Percentiles rank a stretch among this genome's conserved stretches.
These are phyloP conservation scores for Cutaneotrichosporon mucoides DNA, from an alignment of 1,284 basidiomycete genomes.

Conservation along the genomic window DNA sequence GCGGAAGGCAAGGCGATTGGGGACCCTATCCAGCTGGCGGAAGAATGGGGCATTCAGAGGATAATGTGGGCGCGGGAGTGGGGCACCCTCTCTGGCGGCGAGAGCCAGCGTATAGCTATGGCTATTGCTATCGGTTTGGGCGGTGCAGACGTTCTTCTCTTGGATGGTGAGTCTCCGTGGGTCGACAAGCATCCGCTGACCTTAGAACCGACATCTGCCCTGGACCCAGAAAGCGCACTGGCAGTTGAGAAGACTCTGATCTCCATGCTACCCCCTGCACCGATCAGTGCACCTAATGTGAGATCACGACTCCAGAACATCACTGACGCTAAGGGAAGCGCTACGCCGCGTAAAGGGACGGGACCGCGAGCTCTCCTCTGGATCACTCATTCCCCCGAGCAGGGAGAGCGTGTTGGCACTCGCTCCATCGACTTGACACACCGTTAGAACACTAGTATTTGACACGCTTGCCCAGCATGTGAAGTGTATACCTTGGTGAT, in stretches of 20 bases:
- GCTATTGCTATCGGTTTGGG: conserved; percentile 67
- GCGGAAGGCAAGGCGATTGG: conserved; percentile 6
- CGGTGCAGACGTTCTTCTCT: conserved; percentile 69
- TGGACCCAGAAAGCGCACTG: conserved; percentile 65
- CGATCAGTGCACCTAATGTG: neutral
- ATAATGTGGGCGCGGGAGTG: conserved; percentile 72
- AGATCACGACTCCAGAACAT: too few relatives aligned
- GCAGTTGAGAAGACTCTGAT: conserved; percentile 63
- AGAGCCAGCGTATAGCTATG: conserved; percentile 72
- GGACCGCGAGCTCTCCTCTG: conserved; percentile 67
- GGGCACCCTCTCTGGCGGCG: conserved; percentile 74
- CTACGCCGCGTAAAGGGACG: conserved; percentile 11
- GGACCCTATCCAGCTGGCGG: conserved; percentile 57
- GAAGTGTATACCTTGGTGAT: too few relatives aligned
- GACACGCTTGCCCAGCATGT: too few relatives aligned
- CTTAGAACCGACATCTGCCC: conserved; percentile 77
- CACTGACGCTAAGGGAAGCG: neutral
- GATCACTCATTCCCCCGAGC: conserved; percentile 81
- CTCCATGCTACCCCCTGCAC: conserved; percentile 51
- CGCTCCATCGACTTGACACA: conserved; percentile 46
- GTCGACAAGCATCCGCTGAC: conserved; percentile 4
- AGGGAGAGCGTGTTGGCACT: conserved; percentile 67
- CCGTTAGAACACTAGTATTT: neutral
- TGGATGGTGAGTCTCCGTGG: conserved; percentile 62
- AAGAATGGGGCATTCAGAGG: conserved; percentile 63